Evolutionary conservation across 345 rosid genomes (phyloP).

Genomic region (Raphanus sativus): DNA sequence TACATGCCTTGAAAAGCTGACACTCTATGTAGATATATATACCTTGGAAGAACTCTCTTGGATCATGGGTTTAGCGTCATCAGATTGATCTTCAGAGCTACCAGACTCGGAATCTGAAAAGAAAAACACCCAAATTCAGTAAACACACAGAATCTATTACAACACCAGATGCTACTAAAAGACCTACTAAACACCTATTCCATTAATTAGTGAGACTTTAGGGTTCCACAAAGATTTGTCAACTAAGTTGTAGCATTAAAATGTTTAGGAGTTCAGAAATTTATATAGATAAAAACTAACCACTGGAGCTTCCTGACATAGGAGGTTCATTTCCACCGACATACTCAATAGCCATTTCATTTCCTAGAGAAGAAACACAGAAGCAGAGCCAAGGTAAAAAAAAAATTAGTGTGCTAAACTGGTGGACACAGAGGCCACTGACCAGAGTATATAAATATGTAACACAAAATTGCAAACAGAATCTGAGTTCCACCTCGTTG

Average conservation of each 20-base stretch:
- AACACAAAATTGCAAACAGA: conserved; percentile 22
- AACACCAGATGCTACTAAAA: conserved; percentile 9
- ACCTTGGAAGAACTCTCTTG: conserved; percentile 50
- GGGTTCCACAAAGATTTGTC: background rate
- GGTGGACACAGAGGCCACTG: conserved; percentile 5
- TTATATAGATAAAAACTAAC: conserved; percentile 36
- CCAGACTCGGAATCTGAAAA: conserved; percentile 60
- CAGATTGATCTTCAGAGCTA: conserved; percentile 62
- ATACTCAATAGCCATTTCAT: conserved; percentile 72
- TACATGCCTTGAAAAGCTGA: background rate
- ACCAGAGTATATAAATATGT: background rate
- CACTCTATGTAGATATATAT: conserved; percentile 24
- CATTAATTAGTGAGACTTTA: no score
- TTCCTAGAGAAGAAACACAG: conserved; percentile 47
- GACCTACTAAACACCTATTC: background rate
- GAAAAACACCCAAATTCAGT: conserved; percentile 12
- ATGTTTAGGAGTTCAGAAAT: no score
- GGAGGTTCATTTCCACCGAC: conserved; percentile 86
- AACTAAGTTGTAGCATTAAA: background rate
- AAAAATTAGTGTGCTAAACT: background rate
- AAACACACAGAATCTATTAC: conserved; percentile 2
- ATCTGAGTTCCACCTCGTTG: conserved; percentile 66
- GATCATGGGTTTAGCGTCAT: conserved; percentile 46
- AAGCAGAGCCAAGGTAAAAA: conserved; percentile 4
- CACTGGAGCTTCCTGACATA: conserved; percentile 57